Base-by-base conservation (phyloP, 2,329 filamentous ascomycete species). In the Neopestalotiopsis sp. region DNA sequence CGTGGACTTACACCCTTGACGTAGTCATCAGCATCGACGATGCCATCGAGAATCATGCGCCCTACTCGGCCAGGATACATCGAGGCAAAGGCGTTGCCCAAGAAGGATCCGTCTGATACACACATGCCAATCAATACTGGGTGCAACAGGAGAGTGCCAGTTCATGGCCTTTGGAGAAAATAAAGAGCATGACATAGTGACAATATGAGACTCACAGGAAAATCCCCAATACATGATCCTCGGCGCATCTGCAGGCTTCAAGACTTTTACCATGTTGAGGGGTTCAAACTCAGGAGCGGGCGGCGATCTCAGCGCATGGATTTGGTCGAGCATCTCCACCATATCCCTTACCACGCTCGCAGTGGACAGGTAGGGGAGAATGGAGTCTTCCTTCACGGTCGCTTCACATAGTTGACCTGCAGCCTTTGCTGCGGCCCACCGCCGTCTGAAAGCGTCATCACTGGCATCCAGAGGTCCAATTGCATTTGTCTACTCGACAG, bases 221-320 rank as follows among this genome's bases (percentile, higher is more conserved):
- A 87, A 82, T 0, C 86, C 85, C 77, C 84, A 82, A 71, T 86
- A 88, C 72, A 83, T 82, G 56, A 73, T 71, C 56, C 74, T 68
- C 1, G 71, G 66, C 3, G 69, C 62, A 28, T 70, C 70, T 7
- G 14, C n/a, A 42, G 67, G 30, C 45, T 49, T n/a, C 42, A 66
- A 58, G 24, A 24, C n/a, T 28, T 65, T 20, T 4, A 53, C 64
- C 6, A 10, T 38, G 7, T n/a, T 28, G 24, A 28, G 24, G 24
- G 24, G 24, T 28, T 28, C 24, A 28, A 28, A 28, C 24, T 28
- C 24, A 28, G 24, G 24, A 28, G 24, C 24, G 24, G 24, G 24
- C 24, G 24, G 24, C 24, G 24, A 28, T 28, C 73, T 69, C 34
- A 79, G 71, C 71, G 82, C 80, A 14, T 81, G 79, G 24, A 82